These are phyloP conservation scores for Pseudocercospora musae DNA, from an alignment of 2,329 filamentous ascomycete species.

Conservation along the genomic window DNA sequence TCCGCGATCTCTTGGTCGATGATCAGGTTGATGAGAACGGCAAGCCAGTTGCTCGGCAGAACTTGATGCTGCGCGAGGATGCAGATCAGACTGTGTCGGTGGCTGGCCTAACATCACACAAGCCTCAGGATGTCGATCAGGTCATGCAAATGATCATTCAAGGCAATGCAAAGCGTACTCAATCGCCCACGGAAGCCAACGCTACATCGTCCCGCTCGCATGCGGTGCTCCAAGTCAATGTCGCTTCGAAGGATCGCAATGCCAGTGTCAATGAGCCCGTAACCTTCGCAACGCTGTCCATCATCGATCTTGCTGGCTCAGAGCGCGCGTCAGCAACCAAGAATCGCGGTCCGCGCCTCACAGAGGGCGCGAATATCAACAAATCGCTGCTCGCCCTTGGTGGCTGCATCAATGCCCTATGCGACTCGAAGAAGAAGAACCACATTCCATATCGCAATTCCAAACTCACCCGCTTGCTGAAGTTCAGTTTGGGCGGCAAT, in stretches of 20 bases:
- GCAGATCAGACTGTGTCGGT: slow-evolving; percentile 91
- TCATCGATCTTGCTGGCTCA: slow-evolving; percentile 94
- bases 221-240: slow-evolving; percentile 94
- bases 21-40: neutral
- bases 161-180: slow-evolving; percentile 90
- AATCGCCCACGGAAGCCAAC: slow-evolving; percentile 95
- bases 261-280: slow-evolving; percentile 90
- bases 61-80: slow-evolving; percentile 90
- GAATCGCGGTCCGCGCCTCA: slow-evolving; percentile 84
- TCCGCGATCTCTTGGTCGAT: slow-evolving; percentile 72
- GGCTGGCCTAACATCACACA: slow-evolving; percentile 83
- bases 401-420: slow-evolving; percentile 97
- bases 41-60: slow-evolving; percentile 69
- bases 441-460: slow-evolving; percentile 98
- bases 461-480: slow-evolving; percentile 89
- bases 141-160: slow-evolving; percentile 99
- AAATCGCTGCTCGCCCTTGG: slow-evolving; percentile 92
- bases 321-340: slow-evolving; percentile 95
- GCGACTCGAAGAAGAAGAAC: slow-evolving; percentile 84
- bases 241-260: slow-evolving; percentile 90
- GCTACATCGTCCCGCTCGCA: slow-evolving; percentile 96
- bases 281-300: slow-evolving; percentile 96
- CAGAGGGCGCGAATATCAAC: slow-evolving; percentile 98
- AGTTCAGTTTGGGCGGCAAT: slow-evolving; percentile 95
- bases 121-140: slow-evolving; percentile 84